Evolutionary conservation across 805 yeast genomes (phyloP).

Genomic region (Lachancea mirantina): DNA sequence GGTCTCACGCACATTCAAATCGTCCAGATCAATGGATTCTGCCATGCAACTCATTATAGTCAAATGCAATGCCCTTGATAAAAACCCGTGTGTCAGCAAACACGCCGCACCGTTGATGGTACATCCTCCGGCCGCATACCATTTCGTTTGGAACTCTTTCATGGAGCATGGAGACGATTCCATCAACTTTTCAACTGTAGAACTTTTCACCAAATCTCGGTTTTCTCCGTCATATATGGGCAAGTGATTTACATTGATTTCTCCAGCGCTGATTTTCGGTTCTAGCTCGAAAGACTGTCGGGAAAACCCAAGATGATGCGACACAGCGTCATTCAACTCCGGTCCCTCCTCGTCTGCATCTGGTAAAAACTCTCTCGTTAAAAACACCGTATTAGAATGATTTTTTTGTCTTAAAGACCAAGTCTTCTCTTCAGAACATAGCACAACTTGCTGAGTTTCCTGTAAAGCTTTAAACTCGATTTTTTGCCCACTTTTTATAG

Average conservation of each 20-base stretch:
- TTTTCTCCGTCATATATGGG: conserved; percentile 35
- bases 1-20: conserved; percentile 27
- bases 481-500: conserved; percentile 22
- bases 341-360: conserved; percentile 14
- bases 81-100: conserved; percentile 30
- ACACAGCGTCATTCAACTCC: conserved; percentile 27
- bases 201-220: conserved; percentile 10
- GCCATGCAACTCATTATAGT: conserved; percentile 35
- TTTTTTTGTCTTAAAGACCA: conserved; percentile 69
- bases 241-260: conserved; percentile 26
- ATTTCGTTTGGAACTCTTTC: conserved; percentile 43
- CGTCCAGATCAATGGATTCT: conserved; percentile 26
- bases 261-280: conserved; percentile 28
- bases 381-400: conserved; percentile 77
- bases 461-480: conserved; percentile 32
- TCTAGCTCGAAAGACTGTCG: conserved; percentile 33
- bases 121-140: conserved; percentile 53
- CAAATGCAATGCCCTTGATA: conserved; percentile 32
- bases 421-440: conserved; percentile 53
- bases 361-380: conserved; percentile 34
- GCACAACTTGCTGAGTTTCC: conserved; percentile 35
- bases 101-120: conserved; percentile 41
- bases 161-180: conserved; percentile 45
- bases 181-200: conserved; percentile 28
- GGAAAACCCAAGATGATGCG: conserved; percentile 27